These are phyloP conservation scores for Austropuccinia psidii DNA, from an alignment of 1,284 basidiomycete species.

Conservation along the genomic window DNA sequence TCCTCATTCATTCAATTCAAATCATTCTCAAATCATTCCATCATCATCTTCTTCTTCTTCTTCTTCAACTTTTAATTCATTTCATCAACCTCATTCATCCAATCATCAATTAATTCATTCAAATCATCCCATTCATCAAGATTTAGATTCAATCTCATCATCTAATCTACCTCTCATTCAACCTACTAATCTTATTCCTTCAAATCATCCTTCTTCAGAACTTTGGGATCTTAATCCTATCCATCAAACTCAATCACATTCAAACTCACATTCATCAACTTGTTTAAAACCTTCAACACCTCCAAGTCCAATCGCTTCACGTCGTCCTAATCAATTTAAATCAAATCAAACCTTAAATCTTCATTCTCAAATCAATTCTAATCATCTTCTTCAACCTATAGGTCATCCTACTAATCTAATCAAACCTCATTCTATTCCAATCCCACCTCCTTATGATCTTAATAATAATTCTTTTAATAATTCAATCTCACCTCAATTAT, in stretches of 20 bases:
- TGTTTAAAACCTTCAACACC: not conserved
- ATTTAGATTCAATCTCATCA: not conserved
- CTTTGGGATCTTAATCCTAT: conserved; percentile 15
- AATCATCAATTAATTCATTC: not conserved
- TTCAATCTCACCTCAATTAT: not conserved
- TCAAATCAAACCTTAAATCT: not conserved
- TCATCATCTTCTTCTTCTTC: not conserved
- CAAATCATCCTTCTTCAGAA: not conserved
- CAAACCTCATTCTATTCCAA: conserved; percentile 14
- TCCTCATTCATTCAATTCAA: not conserved
- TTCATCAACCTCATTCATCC: not conserved
- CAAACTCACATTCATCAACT: not conserved
- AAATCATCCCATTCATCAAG: not conserved
- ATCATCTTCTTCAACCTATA: not conserved
- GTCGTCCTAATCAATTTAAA: conserved; percentile 21
- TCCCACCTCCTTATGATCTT: conserved; percentile 19
- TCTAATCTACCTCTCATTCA: not conserved
- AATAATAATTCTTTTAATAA: not conserved
- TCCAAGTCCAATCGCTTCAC: conserved; percentile 13
- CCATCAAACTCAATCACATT: not conserved
- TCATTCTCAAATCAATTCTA: not conserved
- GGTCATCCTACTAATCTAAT: conserved; percentile 5
- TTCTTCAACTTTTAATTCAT: not conserved
- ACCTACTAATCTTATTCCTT: not conserved
- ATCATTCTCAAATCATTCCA: not conserved